Conservation (phyloP, 2,329 filamentous ascomycete species). For the Nothopassalora personata region DNA sequence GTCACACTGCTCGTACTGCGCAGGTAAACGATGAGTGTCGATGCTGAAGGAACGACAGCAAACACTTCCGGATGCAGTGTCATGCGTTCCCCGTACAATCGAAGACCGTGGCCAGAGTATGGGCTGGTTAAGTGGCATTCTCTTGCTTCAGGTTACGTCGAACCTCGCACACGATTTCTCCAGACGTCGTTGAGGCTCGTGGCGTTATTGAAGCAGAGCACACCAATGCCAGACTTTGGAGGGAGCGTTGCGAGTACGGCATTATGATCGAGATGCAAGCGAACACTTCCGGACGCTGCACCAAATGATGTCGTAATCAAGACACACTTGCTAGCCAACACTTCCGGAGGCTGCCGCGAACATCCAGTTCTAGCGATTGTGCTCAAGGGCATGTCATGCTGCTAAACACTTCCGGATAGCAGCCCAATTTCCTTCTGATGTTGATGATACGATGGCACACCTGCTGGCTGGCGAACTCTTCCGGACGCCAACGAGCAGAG, state of each 20-base stretch:
- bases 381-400: neutral
- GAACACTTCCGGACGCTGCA: neutral
- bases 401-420: slow-evolving; percentile 14
- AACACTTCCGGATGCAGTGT: neutral
- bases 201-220: neutral
- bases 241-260: neutral
- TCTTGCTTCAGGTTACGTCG: slow-evolving; percentile 16
- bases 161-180: slow-evolving; percentile 19
- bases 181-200: slow-evolving; percentile 2
- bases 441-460: neutral
- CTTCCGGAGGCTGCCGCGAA: slow-evolving; percentile 7
- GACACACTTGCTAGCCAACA: slow-evolving; percentile 2
- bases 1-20: neutral
- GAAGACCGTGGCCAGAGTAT: too few relatives aligned
- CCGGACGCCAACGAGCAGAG: slow-evolving; percentile 9
- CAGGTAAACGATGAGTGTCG: slow-evolving; percentile 3
- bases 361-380: slow-evolving; percentile 1
- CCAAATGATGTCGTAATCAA: neutral
- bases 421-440: neutral
- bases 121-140: neutral
- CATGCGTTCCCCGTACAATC: too few relatives aligned
- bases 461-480: slow-evolving; percentile 11
- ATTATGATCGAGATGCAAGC: neutral
- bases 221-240: neutral
- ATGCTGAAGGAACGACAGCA: neutral